Evolutionary conservation across 106 monocot species (phyloP).

Genomic region (Vanilla planifolia): DNA sequence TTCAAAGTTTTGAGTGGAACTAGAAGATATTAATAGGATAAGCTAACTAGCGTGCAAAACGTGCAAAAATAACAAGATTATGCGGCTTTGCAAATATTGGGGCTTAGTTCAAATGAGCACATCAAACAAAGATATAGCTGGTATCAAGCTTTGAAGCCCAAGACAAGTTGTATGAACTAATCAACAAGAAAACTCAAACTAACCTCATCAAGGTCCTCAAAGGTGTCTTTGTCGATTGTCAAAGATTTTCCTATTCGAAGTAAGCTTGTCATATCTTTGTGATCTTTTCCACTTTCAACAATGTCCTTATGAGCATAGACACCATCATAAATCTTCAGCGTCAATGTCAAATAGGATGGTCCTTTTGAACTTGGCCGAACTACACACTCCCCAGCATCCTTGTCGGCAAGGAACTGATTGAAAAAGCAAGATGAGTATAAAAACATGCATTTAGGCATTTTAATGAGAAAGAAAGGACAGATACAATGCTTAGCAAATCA

Average conservation of each 20-base stretch:
- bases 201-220: conserved; percentile 99
- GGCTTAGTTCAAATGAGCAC: background rate
- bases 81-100: background rate
- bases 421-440: conserved; percentile 1
- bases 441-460: background rate
- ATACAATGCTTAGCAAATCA: background rate
- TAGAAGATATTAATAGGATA: no score
- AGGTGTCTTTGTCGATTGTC: conserved; percentile 73
- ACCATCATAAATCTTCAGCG: conserved; percentile 84
- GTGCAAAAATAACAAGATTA: no score
- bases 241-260: conserved; percentile 93
- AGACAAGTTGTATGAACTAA: background rate
- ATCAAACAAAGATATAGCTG: background rate
- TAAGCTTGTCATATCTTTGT: conserved; percentile 91
- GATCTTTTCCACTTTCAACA: conserved; percentile 85
- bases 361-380: conserved; percentile 89
- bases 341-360: conserved; percentile 84
- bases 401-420: conserved; percentile 77
- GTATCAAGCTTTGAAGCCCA: background rate
- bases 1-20: no score
- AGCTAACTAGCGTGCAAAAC: no score
- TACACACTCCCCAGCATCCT: conserved; percentile 87
- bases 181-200: background rate
- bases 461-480: background rate
- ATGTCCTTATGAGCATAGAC: conserved; percentile 98